Base-by-base conservation (phyloP, 106 monocot genomes). In the Narthecium ossifragum region DNA sequence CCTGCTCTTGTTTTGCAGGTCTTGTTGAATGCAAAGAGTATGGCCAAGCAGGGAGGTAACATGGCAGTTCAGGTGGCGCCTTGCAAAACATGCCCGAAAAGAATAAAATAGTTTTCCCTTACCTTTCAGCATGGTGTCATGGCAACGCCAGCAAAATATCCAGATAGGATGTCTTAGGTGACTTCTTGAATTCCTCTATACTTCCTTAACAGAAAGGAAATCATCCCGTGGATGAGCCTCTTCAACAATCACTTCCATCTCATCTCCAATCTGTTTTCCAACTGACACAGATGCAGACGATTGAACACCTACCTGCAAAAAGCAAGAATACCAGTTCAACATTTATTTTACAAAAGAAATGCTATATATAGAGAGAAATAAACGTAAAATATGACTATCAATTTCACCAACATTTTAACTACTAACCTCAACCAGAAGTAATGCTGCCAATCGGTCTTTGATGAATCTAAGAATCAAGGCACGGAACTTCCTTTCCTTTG, bases 381-480 rank as follows among this genome's bases (percentile, higher is more conserved):
- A 1, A 43, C 43, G 12, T 6, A 2, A 43, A 43, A 18, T 3
- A 43, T 34, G 37, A 15, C 2, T 14, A 51, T 64, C 5, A 13
- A 26, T 13, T 26, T 4, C 6, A 6, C 26, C 52, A 24, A 53
- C 13, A 55, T 31, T 26, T n/a, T 7, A 39, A 11, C 26, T 20
- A 64, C 36, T 45, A 80, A 91, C 98, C 98, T 98, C 91, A 23
- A 82, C 15, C 37, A 98, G 65, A 65, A 98, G 87, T 31, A 98
- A 62, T 40, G 73, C 52, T 57, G 84, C 98, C 15, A 69, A 28
- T 46, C 87, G 71, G 67, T 91, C 91, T 61, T 85, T 98, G 36
- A 98, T 68, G 46, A 98, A 91, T 62, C 78, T 66, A 60, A 98
- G 78, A 51, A 98, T 77, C 60, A 98, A 46, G 32, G 98, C 87